Evolutionary conservation across 345 rosid species (phyloP), one percentile per base, ranked within the genome.

Genomic region (Gossypium ekmanianum): DNA sequence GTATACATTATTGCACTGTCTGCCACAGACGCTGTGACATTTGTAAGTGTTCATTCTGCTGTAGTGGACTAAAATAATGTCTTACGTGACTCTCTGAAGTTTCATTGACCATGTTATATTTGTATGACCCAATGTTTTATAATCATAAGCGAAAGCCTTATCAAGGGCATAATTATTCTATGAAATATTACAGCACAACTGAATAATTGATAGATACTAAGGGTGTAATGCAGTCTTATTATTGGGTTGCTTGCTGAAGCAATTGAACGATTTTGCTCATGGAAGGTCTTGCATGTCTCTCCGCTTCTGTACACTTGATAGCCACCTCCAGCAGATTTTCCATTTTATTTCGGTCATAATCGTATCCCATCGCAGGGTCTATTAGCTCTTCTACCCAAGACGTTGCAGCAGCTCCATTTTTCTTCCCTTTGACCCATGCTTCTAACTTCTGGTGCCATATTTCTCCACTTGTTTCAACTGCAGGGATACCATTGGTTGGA

Each of bases 401-500:
- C 7, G 11, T 45, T 20, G 39, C 34, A 11, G 55, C 56, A 45
- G 39, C 71, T 67, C 71, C 41, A 14, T 2, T 39, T 75, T 76
- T 73, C 47, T 41, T 78, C 62, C 77, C 76, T 43, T 47, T 22
- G 12, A 47, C 56, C 71, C 71, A 67, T 12, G 17, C 52, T 66
- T 66, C 34, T 66, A 66, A 44, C 3, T 17, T 66, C 17, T 66
- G 52, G 11, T 67, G 11, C 71, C 71, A 47, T 45, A 45, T 29
- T 67, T 67, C n/a, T 47, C 71, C 39, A 45, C 83, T 74, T 0
- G 79, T 45, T 6, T 79, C 70, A 12, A 27, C 57, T 2, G n/a
- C 22, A 2, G 16, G 39, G 72, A 79, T 73, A 3, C 79, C 75
- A 11, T 72, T 17, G 2, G 55, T 7, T 12, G 56, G 55, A 10